These are phyloP conservation scores for Fusarium lateritium DNA, from an alignment of 2,329 filamentous ascomycete genomes.

Conservation along the genomic window DNA sequence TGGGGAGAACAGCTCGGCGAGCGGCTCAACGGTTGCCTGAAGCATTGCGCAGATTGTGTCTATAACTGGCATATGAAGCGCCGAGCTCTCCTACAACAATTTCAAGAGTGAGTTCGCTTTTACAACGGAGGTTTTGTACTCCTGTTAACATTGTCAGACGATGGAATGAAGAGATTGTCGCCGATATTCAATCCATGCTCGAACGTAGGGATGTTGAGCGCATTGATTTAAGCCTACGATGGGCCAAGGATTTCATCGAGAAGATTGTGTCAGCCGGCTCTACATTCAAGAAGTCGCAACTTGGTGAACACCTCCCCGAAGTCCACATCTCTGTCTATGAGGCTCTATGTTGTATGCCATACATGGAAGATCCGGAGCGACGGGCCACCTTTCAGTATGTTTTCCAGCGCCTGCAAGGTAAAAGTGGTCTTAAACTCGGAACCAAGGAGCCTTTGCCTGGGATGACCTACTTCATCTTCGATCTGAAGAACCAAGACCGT, in stretches of 20 bases:
- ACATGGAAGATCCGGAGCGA: slow-evolving; percentile 72
- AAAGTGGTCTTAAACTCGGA: slow-evolving; percentile 82
- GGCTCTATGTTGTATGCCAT: slow-evolving; percentile 85
- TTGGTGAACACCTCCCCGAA: slow-evolving; percentile 65
- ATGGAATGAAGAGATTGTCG: slow-evolving; percentile 66
- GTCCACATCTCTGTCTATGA: slow-evolving; percentile 89
- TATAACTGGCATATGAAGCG: slow-evolving; percentile 81
- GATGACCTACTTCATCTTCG: slow-evolving; percentile 87
- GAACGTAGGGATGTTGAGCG: slow-evolving; percentile 73
- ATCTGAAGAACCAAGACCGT: slow-evolving; percentile 69
- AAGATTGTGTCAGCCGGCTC: slow-evolving; percentile 64
- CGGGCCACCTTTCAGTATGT: slow-evolving; percentile 81
- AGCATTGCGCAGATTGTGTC: slow-evolving; percentile 78
- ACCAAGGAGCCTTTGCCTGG: slow-evolving; percentile 82
- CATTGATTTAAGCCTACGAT: slow-evolving; percentile 72
- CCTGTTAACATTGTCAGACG: slow-evolving; percentile 51
- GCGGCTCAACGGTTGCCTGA: slow-evolving; percentile 71
- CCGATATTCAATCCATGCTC: slow-evolving; percentile 68
- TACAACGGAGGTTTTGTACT: not conserved
- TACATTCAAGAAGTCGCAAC: slow-evolving; percentile 62
- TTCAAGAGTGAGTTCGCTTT: slow-evolving; percentile 67
- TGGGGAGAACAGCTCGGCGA: slow-evolving; percentile 72
- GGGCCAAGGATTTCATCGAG: slow-evolving; percentile 68
- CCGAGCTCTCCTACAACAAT: slow-evolving; percentile 71
- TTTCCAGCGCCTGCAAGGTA: slow-evolving; percentile 80